Evolutionary conservation across 1,284 basidiomycete species (phyloP).

Genomic region (Binderoboletus segoi): DNA sequence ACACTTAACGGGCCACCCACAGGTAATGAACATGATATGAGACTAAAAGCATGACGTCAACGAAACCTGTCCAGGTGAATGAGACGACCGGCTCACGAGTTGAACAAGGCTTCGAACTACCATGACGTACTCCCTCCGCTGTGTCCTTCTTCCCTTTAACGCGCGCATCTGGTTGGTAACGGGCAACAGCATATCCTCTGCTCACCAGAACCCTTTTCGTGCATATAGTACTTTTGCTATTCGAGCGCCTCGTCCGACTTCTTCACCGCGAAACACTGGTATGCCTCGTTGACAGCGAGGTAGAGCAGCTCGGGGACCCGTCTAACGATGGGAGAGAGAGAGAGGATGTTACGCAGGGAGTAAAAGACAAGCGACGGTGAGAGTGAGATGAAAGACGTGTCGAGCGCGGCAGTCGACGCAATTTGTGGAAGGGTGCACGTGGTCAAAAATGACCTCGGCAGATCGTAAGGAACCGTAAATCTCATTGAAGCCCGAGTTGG

Average conservation of each 20-base stretch:
- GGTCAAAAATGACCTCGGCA: no score
- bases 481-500: no score
- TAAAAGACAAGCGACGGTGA: constrained; percentile 41
- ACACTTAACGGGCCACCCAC: constrained; percentile 37
- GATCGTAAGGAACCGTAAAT: no score
- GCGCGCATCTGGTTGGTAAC: constrained; percentile 14
- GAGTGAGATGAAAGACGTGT: constrained; percentile 1
- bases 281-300: constrained; percentile 43
- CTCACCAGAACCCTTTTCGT: constrained; percentile 1
- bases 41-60: no score
- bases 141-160: constrained; percentile 14
- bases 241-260: constrained; percentile 36
- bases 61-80: no score
- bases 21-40: constrained; percentile 41
- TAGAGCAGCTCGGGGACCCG: constrained; percentile 45
- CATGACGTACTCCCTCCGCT: constrained; percentile 39
- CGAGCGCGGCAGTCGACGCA: no score
- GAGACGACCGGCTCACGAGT: constrained; percentile 17
- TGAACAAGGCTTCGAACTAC: constrained; percentile 33
- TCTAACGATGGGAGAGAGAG: constrained; percentile 36
- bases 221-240: constrained; percentile 38
- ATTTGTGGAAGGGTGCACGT: constrained; percentile 11
- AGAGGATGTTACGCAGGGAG: constrained; percentile 41
- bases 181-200: constrained; percentile 19
- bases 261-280: constrained; percentile 37